Evolutionary conservation across 148 eudicot species (phyloP), one percentile per base, ranked within the genome.

Genomic region (Fagopyrum esculentum): DNA sequence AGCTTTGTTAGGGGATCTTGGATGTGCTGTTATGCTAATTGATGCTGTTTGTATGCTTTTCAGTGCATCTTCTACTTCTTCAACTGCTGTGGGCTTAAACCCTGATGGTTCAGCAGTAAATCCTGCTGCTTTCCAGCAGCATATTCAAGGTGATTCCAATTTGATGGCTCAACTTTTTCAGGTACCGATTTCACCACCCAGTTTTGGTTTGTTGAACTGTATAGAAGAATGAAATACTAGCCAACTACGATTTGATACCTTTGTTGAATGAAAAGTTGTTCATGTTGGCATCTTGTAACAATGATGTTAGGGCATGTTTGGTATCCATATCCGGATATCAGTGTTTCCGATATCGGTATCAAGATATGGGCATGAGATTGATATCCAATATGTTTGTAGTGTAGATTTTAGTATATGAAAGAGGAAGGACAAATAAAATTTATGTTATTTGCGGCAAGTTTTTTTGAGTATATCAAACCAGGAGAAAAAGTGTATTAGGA

Each of bases 51-150:
- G 40, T 35, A 35, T 35, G 40, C 40, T 51, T 48, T 74, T 40
- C 85, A 95, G 98, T 52, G 84, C 85, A 64, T 74, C 93, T 61
- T 63, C 81, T 49, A 86, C 93, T 61, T 63, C 81, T 49, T 85
- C 75, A 77, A 82, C 71, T 66, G 71, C 82, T 63, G 72, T 85
- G 78, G 71, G 87, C 64, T 77, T 95, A 64, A 92, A 89, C 79
- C 88, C 91, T 49, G 99, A 95, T 82, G 99, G 99, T n/a, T 95
- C 99, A 74, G 99, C 99, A 43, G 92, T 88, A 43, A 89, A 95
- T 71, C 99, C 99, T 81, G 88, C 90, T 72, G 96, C 96, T 44
- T 92, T 95, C 80, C 96, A 90, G 84, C 93, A 90, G 81, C 96
- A 92, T 35, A 48, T 95, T 69, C 88, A 83, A 44, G 50, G 81